Conservation (phyloP, 768 basidiomycete species). For the Suillus hirtellus region DNA sequence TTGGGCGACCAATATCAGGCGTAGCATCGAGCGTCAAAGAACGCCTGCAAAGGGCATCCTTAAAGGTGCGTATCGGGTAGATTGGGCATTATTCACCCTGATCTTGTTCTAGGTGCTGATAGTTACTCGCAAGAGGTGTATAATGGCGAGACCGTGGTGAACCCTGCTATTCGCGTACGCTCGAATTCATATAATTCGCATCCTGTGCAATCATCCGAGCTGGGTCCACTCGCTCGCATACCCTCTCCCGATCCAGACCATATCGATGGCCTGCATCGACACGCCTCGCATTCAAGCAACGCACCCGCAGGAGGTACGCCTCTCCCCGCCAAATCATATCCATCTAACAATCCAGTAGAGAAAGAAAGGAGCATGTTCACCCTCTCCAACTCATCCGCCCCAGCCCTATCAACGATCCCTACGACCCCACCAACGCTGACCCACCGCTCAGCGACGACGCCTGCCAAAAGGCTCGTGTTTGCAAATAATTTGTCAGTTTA, state of each 20-base stretch:
- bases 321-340: conserved; percentile 23
- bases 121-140: conserved; percentile 66
- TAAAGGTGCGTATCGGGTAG: conserved; percentile 49
- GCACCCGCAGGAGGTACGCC: conserved; percentile 25
- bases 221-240: conserved; percentile 78
- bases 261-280: conserved; percentile 83
- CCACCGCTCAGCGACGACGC: conserved; percentile 71
- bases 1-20: conserved; percentile 75
- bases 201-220: conserved; percentile 47
- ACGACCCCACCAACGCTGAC: conserved; percentile 51
- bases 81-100: background rate
- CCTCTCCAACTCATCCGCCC: conserved; percentile 88
- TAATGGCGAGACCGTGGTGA: conserved; percentile 40
- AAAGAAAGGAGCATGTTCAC: conserved; percentile 60
- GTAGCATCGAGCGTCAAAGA: conserved; percentile 67
- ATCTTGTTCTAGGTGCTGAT: conserved; percentile 52
- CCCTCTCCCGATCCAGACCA: conserved; percentile 84
- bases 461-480: conserved; percentile 77
- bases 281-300: conserved; percentile 50
- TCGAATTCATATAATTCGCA: conserved; percentile 81
- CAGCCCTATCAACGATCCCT: conserved; percentile 67
- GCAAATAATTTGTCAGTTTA: conserved; percentile 93
- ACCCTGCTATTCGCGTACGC: conserved; percentile 53
- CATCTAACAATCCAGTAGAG: conserved; percentile 38
- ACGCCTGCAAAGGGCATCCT: conserved; percentile 82